phyloP scores from a whole-genome alignment of 495 filamentous ascomycete species.

The Trichocladium uniseriatum region DNA sequence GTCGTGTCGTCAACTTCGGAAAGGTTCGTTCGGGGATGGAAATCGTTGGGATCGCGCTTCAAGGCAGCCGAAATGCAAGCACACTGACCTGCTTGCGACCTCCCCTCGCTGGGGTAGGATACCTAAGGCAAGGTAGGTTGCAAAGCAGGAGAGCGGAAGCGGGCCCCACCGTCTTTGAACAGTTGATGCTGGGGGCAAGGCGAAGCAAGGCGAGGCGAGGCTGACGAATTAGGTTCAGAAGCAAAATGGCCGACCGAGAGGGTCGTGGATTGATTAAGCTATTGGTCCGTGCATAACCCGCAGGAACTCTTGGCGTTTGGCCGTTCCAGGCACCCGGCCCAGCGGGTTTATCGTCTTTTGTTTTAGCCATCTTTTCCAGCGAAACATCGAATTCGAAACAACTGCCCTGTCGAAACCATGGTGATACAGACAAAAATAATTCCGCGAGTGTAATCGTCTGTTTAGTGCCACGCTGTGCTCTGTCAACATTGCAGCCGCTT shows the following conservation, averaged over 20 bases:
- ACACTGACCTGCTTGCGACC: conserved; percentile 3
- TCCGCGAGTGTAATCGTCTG: too few relatives aligned
- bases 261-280: conserved; percentile 15
- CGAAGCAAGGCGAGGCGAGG: not conserved
- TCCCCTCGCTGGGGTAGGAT: not conserved
- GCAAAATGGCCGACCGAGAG: not conserved
- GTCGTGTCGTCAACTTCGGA: too few relatives aligned
- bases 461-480: too few relatives aligned
- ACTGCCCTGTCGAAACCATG: too few relatives aligned
- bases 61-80: not conserved
- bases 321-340: not conserved
- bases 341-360: too few relatives aligned
- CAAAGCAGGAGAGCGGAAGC: not conserved
- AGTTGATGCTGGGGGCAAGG: not conserved
- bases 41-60: too few relatives aligned
- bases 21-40: too few relatives aligned
- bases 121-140: not conserved
- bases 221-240: not conserved
- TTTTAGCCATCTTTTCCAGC: too few relatives aligned
- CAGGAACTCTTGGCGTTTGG: not conserved
- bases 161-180: not conserved
- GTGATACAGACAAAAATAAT: too few relatives aligned
- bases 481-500: too few relatives aligned
- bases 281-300: conserved; percentile 13
- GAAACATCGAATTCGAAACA: too few relatives aligned